A percentile compares a stretch with the other conserved stretches of the same genome.
phyloP scores from a whole-genome alignment of 495 filamentous ascomycete species.

The Lophiotrema nucula region DNA sequence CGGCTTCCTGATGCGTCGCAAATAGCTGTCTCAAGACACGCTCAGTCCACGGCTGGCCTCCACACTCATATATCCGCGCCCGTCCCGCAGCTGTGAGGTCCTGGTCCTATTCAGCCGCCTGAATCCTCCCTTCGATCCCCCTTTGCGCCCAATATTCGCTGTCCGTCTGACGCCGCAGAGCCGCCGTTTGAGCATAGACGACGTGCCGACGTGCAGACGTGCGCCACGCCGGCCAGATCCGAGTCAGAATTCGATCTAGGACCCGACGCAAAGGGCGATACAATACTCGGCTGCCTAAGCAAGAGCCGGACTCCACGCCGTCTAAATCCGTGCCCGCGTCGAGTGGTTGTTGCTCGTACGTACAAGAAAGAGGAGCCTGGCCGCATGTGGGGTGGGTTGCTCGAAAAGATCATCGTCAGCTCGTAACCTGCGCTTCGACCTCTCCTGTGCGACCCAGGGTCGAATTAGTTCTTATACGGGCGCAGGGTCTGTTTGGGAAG shows the following conservation, averaged over 20 bases:
- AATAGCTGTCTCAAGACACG: slow-evolving; percentile 17
- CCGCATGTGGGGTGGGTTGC: slow-evolving; percentile 3
- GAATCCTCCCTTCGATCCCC: too few species aligned
- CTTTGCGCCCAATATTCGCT: not conserved
- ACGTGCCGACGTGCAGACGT: too few species aligned
- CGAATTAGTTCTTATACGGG: not conserved
- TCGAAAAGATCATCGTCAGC: not conserved
- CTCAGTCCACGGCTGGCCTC: too few species aligned
- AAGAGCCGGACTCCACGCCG: slow-evolving; percentile 11
- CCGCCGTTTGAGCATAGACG: not conserved
- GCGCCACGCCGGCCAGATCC: slow-evolving; percentile 9
- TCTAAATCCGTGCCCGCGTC: not conserved
- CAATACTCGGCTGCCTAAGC: slow-evolving; percentile 21
- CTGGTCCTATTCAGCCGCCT: too few species aligned
- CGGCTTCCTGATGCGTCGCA: slow-evolving; percentile 25
- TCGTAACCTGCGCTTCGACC: not conserved
- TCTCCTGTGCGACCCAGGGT: not conserved
- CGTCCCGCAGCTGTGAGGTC: too few species aligned
- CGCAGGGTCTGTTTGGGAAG: not conserved
- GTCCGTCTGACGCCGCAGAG: slow-evolving; percentile 10
- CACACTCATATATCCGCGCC: too few species aligned
- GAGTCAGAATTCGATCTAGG: not conserved
- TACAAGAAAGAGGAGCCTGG: not conserved
- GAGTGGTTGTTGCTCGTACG: slow-evolving; percentile 5
- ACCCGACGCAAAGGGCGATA: not conserved